These are phyloP conservation scores for Colletotrichum sp. DNA, from an alignment of 2,329 filamentous ascomycete genomes.

Conservation along the genomic window DNA sequence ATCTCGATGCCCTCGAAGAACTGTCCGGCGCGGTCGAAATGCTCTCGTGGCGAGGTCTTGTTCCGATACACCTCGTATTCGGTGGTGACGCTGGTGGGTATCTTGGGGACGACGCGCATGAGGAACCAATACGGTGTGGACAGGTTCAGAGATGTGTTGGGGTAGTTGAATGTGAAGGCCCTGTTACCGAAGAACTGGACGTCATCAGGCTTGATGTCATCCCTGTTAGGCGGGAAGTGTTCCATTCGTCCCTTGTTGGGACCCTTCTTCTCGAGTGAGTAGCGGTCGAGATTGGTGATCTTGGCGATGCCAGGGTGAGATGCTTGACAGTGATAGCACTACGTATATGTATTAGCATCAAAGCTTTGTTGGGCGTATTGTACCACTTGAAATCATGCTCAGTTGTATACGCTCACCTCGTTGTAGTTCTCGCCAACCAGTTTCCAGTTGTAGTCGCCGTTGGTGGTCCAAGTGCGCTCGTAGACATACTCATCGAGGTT, in stretches of 20 bases:
- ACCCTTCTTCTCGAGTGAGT: slow-evolving; percentile 33
- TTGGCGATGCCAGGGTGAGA: neutral
- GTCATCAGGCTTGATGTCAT: slow-evolving; percentile 35
- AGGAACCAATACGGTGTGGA: slow-evolving; percentile 27
- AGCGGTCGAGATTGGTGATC: neutral
- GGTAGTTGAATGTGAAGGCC: slow-evolving; percentile 41
- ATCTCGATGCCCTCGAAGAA: slow-evolving; percentile 55
- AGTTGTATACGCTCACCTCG: slow-evolving; percentile 27
- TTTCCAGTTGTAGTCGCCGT: slow-evolving; percentile 43
- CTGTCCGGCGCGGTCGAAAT: slow-evolving; percentile 27
- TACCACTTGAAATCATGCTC: neutral
- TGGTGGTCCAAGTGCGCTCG: slow-evolving; percentile 33
- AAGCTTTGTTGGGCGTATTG: neutral
- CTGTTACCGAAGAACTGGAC: slow-evolving; percentile 22
- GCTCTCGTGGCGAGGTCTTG: slow-evolving; percentile 46
- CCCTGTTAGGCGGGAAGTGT: slow-evolving; percentile 38
- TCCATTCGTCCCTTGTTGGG: slow-evolving; percentile 34
- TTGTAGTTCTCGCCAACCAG: slow-evolving; percentile 51
- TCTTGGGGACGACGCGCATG: slow-evolving; percentile 50
- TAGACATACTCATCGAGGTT: slow-evolving; percentile 27
- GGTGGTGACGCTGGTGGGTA: slow-evolving; percentile 44
- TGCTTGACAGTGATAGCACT: neutral
- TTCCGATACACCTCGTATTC: slow-evolving; percentile 57
- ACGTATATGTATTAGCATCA: neutral
- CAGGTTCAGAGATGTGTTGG: slow-evolving; percentile 42